Conservation (phyloP, 148 eudicot genomes). For the Rheum nobile region DNA sequence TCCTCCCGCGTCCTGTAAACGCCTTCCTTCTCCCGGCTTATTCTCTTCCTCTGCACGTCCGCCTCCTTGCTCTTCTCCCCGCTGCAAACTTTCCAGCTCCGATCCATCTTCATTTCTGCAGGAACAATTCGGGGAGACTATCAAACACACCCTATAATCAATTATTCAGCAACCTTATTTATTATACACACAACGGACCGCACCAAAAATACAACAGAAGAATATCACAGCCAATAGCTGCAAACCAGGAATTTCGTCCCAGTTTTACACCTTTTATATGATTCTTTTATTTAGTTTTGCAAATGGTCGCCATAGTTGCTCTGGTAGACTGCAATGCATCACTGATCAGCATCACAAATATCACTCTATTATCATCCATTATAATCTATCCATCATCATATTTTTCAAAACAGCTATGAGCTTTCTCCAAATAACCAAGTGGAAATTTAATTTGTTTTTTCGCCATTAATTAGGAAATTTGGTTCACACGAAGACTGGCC, state of each 20-base stretch:
- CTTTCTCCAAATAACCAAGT: background rate
- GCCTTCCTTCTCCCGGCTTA: constrained; percentile 57
- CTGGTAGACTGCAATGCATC: background rate
- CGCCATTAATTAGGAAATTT: background rate
- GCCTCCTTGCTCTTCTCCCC: constrained; percentile 81
- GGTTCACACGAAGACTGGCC: background rate
- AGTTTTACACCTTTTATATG: background rate
- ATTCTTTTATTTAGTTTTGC: background rate
- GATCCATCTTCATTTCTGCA: constrained; percentile 53
- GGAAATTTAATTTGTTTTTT: background rate
- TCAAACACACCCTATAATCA: background rate
- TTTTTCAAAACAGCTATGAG: background rate
- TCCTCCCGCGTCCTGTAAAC: constrained; percentile 46
- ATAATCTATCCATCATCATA: background rate
- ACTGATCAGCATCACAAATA: background rate
- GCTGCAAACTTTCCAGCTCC: constrained; percentile 42
- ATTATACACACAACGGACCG: background rate
- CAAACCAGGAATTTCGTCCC: background rate
- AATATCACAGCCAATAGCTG: background rate
- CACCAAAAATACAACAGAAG: background rate
- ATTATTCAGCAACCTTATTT: background rate
- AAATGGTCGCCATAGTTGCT: background rate
- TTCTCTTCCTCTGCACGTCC: constrained; percentile 64
- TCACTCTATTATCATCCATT: background rate
- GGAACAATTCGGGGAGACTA: background rate